Conservation (phyloP, 768 basidiomycete genomes). For the Leccinum longicurvipes region DNA sequence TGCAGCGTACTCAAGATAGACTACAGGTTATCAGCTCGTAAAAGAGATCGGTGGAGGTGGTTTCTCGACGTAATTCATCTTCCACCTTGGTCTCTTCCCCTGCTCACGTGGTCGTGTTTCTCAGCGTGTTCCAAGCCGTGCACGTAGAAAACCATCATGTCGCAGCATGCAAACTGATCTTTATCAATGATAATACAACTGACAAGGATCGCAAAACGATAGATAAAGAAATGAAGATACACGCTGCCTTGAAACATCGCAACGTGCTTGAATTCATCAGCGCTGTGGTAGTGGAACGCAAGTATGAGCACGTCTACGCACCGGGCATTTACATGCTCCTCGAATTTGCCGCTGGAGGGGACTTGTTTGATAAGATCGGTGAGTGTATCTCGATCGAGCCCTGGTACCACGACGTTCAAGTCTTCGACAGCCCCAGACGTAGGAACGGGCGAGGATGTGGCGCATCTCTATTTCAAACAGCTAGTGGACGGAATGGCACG, state of each 20-base stretch:
- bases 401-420: neutral
- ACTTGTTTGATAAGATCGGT: constrained; percentile 99
- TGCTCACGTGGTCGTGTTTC: neutral
- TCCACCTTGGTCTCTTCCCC: neutral
- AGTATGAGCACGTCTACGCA: constrained; percentile 53
- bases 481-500: constrained; percentile 77
- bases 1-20: neutral
- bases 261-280: constrained; percentile 85
- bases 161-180: constrained; percentile 86
- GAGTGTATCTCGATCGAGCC: constrained; percentile 24
- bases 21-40: constrained; percentile 63
- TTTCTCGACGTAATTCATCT: constrained; percentile 63
- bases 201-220: constrained; percentile 72
- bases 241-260: constrained; percentile 70
- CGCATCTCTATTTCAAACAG: constrained; percentile 89
- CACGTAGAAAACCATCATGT: constrained; percentile 61
- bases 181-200: constrained; percentile 58
- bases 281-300: constrained; percentile 68
- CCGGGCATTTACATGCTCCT: constrained; percentile 91
- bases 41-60: constrained; percentile 84
- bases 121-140: constrained; percentile 81
- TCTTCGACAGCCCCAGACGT: constrained; percentile 73
- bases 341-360: constrained; percentile 90
- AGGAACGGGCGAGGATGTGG: constrained; percentile 81
- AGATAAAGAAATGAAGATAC: constrained; percentile 91